Evolutionary conservation across 768 basidiomycete genomes (phyloP), one percentile per base, ranked within the genome.

Genomic region (Cantharellus cinnabarinus): DNA sequence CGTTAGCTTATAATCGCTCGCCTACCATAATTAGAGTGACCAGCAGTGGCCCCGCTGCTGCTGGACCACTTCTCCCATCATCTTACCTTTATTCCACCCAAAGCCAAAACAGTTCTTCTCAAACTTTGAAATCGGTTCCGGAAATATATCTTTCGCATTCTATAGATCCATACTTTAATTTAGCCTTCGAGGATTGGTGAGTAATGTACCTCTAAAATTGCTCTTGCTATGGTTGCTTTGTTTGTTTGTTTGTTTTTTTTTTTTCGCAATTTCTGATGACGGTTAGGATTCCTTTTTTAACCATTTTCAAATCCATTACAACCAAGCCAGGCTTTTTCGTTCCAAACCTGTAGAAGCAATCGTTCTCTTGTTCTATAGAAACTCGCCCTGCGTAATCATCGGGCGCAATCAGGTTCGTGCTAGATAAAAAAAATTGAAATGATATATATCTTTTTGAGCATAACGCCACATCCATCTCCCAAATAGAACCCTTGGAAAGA

Each of bases 401-500:
- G 94, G 94, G 0, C 75, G 94, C 57, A 93, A 97, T 68, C 95
- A 77, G 62, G 75, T 75, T 29, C 37, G 55, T 38, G 20, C 20
- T 29, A 0, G 20, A n/a, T n/a, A n/a, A 4, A 10, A 3, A 35
- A 5, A 52, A 2, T n/a, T 29, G n/a, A n/a, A 15, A 38, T 34
- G 5, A 15, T 29, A 38, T 40, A 2, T 42, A 20, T 29, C 7
- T 44, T 53, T 41, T 37, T 5, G 38, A 5, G 14, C 3, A 4
- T 7, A 37, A 54, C 35, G 52, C 38, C 14, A 10, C 7, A 37
- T 10, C 52, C 10, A 10, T 54, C 14, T 10, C 52, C 44, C 44
- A 48, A 10, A 48, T 52, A 99, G 73, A 97, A 95, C 64, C 94
- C 93, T 14, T 98, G 94, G 94, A 95, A 89, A 68, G 94, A 99